Evolutionary conservation across 345 rosid genomes (phyloP).

Genomic region (Laguncularia racemosa): DNA sequence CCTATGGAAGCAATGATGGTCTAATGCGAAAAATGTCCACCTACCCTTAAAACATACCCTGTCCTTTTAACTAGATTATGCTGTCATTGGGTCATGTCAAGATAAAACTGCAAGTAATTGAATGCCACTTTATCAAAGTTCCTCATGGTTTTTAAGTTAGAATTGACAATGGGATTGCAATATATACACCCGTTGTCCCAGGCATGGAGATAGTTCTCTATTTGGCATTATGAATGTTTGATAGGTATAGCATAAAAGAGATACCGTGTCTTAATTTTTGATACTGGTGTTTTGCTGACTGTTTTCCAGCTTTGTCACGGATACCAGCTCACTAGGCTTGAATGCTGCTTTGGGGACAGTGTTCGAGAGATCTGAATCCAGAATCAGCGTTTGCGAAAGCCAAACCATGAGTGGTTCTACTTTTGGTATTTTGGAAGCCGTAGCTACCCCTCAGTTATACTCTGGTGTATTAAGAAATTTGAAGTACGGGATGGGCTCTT

Average conservation of each 20-base stretch:
- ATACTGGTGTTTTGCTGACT: slow-evolving; percentile 5
- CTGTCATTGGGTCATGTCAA: too few relatives aligned
- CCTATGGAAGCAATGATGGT: too few relatives aligned
- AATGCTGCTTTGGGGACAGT: slow-evolving; percentile 50
- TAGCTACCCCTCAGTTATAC: slow-evolving; percentile 36
- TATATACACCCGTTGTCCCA: too few relatives aligned
- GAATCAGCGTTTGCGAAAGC: slow-evolving; percentile 11
- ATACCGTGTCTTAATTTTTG: background rate
- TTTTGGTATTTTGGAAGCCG: slow-evolving; percentile 43
- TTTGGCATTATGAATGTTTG: background rate
- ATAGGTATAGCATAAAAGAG: background rate
- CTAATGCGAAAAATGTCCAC: too few relatives aligned
- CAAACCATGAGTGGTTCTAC: slow-evolving; percentile 10
- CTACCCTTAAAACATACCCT: too few relatives aligned
- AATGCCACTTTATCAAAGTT: too few relatives aligned
- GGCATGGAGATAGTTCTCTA: too few relatives aligned
- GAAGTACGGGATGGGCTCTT: slow-evolving; percentile 51
- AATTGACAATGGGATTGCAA: too few relatives aligned
- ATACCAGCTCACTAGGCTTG: slow-evolving; percentile 58
- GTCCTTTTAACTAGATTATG: too few relatives aligned
- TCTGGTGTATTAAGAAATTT: slow-evolving; percentile 61
- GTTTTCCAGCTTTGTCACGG: slow-evolving; percentile 66
- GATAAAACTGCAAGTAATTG: too few relatives aligned
- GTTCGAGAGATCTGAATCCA: slow-evolving; percentile 19
- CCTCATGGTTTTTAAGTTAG: too few relatives aligned